Evolutionary conservation across 192 early-diverging fungal species (phyloP), one percentile per base, ranked within the genome.

Genomic region (Rhizoclosmatium sp.): DNA sequence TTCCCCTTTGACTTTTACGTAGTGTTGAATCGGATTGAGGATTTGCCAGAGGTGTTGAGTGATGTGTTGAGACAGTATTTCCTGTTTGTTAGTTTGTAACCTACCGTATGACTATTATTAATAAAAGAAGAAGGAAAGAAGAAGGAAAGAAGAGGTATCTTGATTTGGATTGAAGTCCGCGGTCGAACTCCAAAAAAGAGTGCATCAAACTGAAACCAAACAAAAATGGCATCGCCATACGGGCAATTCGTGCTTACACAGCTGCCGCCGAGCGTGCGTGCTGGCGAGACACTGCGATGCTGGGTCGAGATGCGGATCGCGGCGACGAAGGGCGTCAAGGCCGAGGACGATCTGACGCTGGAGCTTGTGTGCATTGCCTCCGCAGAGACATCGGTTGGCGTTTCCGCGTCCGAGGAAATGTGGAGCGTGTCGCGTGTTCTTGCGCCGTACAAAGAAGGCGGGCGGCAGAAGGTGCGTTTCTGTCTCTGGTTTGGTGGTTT

Each of bases 1-100:
- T 99, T 99, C 92, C 97, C 98, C 41, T 99, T 99, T 87, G 93
- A 98, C 80, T 98, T 97, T 86, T 99, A 95, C 81, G 92, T 98
- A 58, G 91, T 98, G 21, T 81, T 98, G 69, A 92, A 91, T 76
- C 92, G 98, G 81, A 93, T 98, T 80, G 92, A 94, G 76, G 87
- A 89, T 40, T 85, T 99, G 61, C 95, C 98, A 0, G 91, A 92
- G 69, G 95, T 95, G 4, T 85, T 99, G 61, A 87, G 95, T 16
- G 97, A 98, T 83, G 94, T 95, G n/a, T 87, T 99, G 46, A 89
- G 97, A 19, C 97, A 99, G 88, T 99, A 95, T 87, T 99, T 97
- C 87, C 92, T 90, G 71, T 91, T 97, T 80, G 93, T 97, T 19
- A 86, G 80, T 16, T 67, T 81, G 69, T 78, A 82, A 56, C 31